Evolutionary conservation across 192 early-diverging fungal genomes (phyloP).

Genomic region (Funneliformis geosporum): DNA sequence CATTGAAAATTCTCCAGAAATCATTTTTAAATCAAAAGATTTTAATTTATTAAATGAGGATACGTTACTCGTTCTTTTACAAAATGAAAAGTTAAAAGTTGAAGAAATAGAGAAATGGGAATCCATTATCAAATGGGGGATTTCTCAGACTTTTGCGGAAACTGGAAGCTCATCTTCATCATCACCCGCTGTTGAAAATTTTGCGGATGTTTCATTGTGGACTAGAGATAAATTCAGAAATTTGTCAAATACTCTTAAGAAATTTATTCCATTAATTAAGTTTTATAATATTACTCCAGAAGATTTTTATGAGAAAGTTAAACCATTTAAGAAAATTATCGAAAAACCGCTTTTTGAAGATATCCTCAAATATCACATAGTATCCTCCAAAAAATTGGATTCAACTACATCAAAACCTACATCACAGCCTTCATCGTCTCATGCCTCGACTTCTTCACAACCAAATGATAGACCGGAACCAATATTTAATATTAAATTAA

Average conservation of each 20-base stretch:
- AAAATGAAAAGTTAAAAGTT: background rate
- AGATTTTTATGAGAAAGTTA: background rate
- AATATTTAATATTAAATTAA: background rate
- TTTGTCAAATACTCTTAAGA: background rate
- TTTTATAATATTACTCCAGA: background rate
- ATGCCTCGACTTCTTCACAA: no score
- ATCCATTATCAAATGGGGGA: conserved; percentile 3
- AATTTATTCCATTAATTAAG: background rate
- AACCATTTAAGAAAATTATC: background rate
- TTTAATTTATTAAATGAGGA: background rate
- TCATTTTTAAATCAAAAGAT: background rate
- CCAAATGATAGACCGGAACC: background rate
- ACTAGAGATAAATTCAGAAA: background rate
- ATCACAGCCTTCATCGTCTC: no score
- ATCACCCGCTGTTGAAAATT: no score
- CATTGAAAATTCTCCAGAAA: background rate
- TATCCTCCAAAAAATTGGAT: no score
- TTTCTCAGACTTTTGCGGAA: background rate
- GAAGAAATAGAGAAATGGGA: conserved; percentile 18
- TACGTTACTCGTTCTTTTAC: background rate
- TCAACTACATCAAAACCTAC: no score
- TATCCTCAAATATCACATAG: background rate
- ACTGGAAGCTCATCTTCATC: no score
- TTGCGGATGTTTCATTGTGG: background rate
- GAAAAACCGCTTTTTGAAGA: background rate